These are phyloP conservation scores for Neofusicoccum parvum DNA, from an alignment of 2,329 filamentous ascomycete genomes.

Conservation along the genomic window DNA sequence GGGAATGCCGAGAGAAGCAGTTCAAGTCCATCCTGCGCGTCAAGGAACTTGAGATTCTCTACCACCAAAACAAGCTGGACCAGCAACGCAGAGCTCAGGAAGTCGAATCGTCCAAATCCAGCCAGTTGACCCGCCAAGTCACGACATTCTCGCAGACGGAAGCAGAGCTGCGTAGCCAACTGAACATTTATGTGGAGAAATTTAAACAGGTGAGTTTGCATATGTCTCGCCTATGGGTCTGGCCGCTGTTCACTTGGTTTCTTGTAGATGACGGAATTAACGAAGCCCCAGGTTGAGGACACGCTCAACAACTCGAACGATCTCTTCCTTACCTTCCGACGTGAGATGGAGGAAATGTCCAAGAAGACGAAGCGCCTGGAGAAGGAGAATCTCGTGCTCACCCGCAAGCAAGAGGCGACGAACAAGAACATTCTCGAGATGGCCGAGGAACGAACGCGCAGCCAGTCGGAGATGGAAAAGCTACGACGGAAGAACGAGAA, in stretches of 20 bases:
- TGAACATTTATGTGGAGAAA: conserved; percentile 98
- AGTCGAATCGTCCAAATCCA: conserved; percentile 74
- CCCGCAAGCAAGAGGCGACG: conserved; percentile 89
- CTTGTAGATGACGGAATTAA: conserved; percentile 34
- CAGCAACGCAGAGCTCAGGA: conserved; percentile 88
- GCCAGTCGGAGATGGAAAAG: conserved; percentile 74
- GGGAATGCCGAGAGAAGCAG: conserved; percentile 91
- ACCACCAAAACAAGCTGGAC: conserved; percentile 84
- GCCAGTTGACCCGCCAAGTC: conserved; percentile 86
- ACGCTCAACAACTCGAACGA: conserved; percentile 98
- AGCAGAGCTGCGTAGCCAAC: conserved; percentile 86
- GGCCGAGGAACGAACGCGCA: conserved; percentile 86
- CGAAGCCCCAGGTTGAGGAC: conserved; percentile 79
- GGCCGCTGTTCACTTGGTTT: conserved; percentile 23
- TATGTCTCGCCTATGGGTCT: conserved; percentile 19
- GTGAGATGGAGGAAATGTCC: conserved; percentile 99
- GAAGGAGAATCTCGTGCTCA: conserved; percentile 90
- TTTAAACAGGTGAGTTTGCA: conserved; percentile 84
- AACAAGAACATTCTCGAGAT: conserved; percentile 95
- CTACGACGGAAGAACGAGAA: conserved; percentile 85
- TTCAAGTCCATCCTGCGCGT: conserved; percentile 90
- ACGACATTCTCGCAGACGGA: conserved; percentile 96
- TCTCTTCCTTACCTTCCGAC: conserved; percentile 92
- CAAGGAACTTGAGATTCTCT: conserved; percentile 94
- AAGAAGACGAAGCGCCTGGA: conserved; percentile 97